Base-by-base conservation (phyloP, 176 grass and related monocot species). In the Triticum urartu region DNA sequence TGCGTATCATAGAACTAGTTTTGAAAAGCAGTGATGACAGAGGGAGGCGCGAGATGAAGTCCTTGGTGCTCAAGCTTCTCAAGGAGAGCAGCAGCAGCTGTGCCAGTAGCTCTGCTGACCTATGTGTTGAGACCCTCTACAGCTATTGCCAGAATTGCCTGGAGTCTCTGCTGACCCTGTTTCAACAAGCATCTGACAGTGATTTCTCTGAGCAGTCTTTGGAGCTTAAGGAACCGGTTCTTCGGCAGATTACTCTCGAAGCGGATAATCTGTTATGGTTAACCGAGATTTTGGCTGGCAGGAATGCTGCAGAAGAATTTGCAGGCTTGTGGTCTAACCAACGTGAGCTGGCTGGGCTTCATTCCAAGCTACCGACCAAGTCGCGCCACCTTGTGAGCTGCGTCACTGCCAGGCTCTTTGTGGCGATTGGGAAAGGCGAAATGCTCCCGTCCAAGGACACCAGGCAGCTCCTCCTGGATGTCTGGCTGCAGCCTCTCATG, bases 251-350 rank as follows among this genome's bases (percentile, higher is more conserved):
- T 66, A 87, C 88, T 68, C 87, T 98, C 5, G 97, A 95, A 75
- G 89, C 92, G 10, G 97, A 96, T 42, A 98, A 98, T 79, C 93
- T 98, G 10, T 75, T 98, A 21, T 98, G 97, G 97, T 73, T 98
- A 78, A 73, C 91, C 33, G 97, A 98, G 83, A 98, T 98, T 65
- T 83, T 98, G 81, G 86, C 87, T 32, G 87, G 83, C 65, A 86
- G 93, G 83, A 86, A 91, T 64, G 68, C 80, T 10, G 86, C 86
- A 3, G 91, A 95, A 74, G 90, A 94, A 36, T 92, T 98, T 10
- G 80, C 90, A 0, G 64, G 63, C 15, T 81, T 92, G 83, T 98
- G 97, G 97, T 83, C 84, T 68, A 89, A 63, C 79, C 94, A 98
- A 65, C 42, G 32, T 85, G 94, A 98, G 77, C 45, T 98, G 15